Conservation (phyloP, 176 grass and related monocot genomes). For the Phoenix roebelenii region DNA sequence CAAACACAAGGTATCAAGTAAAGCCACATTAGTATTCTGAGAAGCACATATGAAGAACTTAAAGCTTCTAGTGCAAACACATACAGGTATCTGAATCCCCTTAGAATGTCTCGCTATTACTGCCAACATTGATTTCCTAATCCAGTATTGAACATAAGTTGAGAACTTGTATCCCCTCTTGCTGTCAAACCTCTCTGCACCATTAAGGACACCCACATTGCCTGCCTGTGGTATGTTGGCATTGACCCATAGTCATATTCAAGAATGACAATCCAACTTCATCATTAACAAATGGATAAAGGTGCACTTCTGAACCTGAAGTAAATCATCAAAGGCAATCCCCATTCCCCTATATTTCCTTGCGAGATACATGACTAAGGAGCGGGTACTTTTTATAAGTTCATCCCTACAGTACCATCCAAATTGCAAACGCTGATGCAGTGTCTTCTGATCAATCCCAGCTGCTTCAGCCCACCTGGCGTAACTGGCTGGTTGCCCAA, state of each 20-base stretch:
- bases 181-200: conserved; percentile 70
- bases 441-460: conserved; percentile 37
- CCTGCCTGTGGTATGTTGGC: conserved; percentile 43
- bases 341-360: conserved; percentile 62
- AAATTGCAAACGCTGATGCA: conserved; percentile 41
- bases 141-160: conserved; percentile 81
- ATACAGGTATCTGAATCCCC: conserved; percentile 61
- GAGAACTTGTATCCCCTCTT: conserved; percentile 69
- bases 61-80: conserved; percentile 11
- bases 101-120: conserved; percentile 46
- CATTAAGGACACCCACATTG: conserved; percentile 69
- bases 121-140: conserved; percentile 69
- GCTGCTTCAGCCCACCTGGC: conserved; percentile 62
- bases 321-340: conserved; percentile 65
- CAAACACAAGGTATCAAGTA: background rate
- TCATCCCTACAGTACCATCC: conserved; percentile 62
- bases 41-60: background rate
- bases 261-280: background rate
- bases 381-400: conserved; percentile 47
- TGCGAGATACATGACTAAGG: conserved; percentile 65
- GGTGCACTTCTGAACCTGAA: conserved; percentile 43
- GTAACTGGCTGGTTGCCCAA: conserved; percentile 32
- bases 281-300: background rate
- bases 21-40: background rate
- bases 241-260: background rate